Conservation (phyloP, 108 stramenopile genomes). For the Phaeodactylum tricornutum region DNA sequence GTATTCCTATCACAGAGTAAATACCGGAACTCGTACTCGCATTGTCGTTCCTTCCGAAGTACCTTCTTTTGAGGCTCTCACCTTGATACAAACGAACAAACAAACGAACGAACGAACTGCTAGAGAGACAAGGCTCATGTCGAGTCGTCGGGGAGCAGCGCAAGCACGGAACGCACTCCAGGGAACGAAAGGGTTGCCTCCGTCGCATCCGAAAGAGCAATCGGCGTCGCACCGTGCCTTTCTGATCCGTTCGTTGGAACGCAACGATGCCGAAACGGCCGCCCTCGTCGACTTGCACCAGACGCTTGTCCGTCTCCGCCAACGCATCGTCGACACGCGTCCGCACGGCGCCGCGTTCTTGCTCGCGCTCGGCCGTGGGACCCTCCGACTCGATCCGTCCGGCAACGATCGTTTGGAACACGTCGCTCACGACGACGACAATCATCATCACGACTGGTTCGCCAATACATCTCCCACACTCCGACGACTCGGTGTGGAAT, state of each 20-base stretch:
- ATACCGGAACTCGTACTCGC: too few relatives aligned
- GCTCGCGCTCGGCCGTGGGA: constrained; percentile 34
- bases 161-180: too few relatives aligned
- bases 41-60: too few relatives aligned
- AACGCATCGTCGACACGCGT: neutral
- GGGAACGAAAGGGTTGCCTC: too few relatives aligned
- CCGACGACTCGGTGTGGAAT: constrained; percentile 37
- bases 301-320: constrained; percentile 8
- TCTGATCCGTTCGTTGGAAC: constrained; percentile 33
- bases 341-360: constrained; percentile 5
- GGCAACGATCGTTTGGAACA: neutral
- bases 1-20: too few relatives aligned
- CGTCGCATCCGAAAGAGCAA: too few relatives aligned
- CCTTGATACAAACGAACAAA: too few relatives aligned
- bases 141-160: too few relatives aligned
- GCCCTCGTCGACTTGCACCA: constrained; percentile 27
- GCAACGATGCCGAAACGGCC: constrained; percentile 34
- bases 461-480: neutral
- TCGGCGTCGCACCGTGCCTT: too few relatives aligned
- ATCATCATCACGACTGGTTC: neutral
- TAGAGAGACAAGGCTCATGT: too few relatives aligned
- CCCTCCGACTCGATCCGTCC: neutral
- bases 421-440: neutral
- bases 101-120: too few relatives aligned
- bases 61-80: too few relatives aligned